Evolutionary conservation across 2,329 filamentous ascomycete species (phyloP).

Genomic region (Penicillium sp.): DNA sequence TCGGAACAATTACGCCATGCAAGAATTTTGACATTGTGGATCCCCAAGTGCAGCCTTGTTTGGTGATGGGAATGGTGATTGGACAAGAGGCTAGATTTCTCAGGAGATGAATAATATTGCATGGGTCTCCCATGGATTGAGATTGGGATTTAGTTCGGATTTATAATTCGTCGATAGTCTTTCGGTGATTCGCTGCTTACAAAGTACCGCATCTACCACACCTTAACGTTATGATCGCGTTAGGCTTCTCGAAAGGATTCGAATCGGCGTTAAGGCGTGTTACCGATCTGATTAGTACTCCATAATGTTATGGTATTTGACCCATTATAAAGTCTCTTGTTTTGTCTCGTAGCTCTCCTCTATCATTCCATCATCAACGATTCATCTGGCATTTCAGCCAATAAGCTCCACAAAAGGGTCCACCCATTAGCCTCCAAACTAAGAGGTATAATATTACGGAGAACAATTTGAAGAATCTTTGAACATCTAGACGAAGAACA

Average conservation of each 20-base stretch:
- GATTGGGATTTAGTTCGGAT: neutral
- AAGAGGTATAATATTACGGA: no score
- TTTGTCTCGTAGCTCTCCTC: neutral
- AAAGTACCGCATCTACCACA: neutral
- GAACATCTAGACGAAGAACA: neutral
- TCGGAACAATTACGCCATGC: conserved; percentile 7
- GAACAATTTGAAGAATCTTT: no score
- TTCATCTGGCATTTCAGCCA: neutral
- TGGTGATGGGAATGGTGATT: neutral
- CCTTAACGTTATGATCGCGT: conserved; percentile 4
- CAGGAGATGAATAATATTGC: conserved; percentile 7
- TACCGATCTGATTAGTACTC: neutral
- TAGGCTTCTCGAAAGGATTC: neutral
- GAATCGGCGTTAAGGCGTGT: neutral
- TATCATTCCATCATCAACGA: neutral
- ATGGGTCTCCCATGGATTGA: neutral
- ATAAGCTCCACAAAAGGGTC: neutral
- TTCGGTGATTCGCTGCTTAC: neutral
- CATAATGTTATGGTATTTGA: neutral
- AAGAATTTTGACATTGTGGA: conserved; percentile 2
- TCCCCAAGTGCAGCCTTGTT: neutral
- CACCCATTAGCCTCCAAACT: neutral
- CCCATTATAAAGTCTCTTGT: neutral
- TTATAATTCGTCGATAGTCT: neutral
- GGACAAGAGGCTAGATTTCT: neutral